These are phyloP conservation scores for Pseudonitzschia delicatissima DNA, from an alignment of 108 stramenopile species.

Conservation along the genomic window DNA sequence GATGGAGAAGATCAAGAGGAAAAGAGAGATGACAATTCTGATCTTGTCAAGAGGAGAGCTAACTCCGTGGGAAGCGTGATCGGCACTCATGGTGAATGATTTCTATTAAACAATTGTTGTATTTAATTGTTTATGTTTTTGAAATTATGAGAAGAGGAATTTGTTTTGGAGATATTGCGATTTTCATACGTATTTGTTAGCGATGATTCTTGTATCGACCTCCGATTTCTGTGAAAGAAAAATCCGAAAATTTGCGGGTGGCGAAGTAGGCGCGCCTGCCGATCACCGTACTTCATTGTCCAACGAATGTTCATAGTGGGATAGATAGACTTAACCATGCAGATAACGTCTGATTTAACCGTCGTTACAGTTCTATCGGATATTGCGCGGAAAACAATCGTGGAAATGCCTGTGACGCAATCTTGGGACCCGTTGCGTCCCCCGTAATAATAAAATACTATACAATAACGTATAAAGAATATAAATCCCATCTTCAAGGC, in stretches of 20 bases:
- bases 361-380: background rate
- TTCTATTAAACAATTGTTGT: background rate
- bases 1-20: slow-evolving; percentile 57
- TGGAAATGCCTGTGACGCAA: background rate
- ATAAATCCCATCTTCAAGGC: background rate
- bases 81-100: background rate
- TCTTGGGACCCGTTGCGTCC: background rate
- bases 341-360: background rate
- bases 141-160: background rate
- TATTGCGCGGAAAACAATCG: background rate
- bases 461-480: background rate
- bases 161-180: too few relatives aligned
- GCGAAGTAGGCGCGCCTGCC: background rate
- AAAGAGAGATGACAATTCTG: slow-evolving; percentile 30
- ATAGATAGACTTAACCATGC: background rate
- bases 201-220: too few relatives aligned
- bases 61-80: slow-evolving; percentile 1
- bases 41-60: slow-evolving; percentile 5
- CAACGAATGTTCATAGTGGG: background rate
- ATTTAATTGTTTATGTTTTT: too few relatives aligned
- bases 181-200: too few relatives aligned
- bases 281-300: background rate
- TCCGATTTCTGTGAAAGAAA: background rate
- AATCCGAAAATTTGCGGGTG: background rate
- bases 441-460: background rate